These are phyloP conservation scores for Arxiozyma heterogenica DNA, from an alignment of 1,139 yeast species.

Conservation along the genomic window DNA sequence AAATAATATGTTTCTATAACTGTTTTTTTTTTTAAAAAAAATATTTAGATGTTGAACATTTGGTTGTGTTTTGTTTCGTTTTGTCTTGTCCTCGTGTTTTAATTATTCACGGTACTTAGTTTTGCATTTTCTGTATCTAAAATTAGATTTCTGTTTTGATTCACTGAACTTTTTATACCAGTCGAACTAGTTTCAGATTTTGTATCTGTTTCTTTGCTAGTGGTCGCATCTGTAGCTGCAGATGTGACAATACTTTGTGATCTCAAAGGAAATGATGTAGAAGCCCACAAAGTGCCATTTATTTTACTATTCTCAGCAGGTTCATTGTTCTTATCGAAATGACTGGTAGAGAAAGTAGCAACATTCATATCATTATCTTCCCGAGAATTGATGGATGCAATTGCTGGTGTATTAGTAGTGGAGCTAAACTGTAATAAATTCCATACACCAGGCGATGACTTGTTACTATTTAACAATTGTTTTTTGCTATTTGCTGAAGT, in stretches of 20 bases:
- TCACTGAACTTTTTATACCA: not conserved
- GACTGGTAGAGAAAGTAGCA: not conserved
- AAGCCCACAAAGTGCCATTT: constrained; percentile 1
- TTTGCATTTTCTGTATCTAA: constrained; percentile 28
- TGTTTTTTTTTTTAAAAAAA: no score
- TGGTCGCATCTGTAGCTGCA: not conserved
- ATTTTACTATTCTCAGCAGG: not conserved
- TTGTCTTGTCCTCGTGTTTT: not conserved
- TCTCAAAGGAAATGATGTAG: not conserved
- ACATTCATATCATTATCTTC: not conserved
- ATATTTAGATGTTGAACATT: no score
- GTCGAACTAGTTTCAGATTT: not conserved
- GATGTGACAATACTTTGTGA: not conserved
- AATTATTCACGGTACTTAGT: constrained; percentile 22
- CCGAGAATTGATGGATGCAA: constrained; percentile 6
- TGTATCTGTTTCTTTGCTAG: not conserved
- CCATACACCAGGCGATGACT: constrained; percentile 63
- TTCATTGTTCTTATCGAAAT: not conserved
- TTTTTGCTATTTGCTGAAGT: not conserved
- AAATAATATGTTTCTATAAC: not conserved
- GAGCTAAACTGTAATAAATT: constrained; percentile 71
- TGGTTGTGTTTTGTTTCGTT: not conserved
- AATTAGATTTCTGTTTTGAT: constrained; percentile 14
- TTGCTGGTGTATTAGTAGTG: constrained; percentile 29
- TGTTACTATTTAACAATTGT: constrained; percentile 9